Base-by-base conservation (phyloP, 139 green algal genomes). In the Penium margaritaceum region DNA sequence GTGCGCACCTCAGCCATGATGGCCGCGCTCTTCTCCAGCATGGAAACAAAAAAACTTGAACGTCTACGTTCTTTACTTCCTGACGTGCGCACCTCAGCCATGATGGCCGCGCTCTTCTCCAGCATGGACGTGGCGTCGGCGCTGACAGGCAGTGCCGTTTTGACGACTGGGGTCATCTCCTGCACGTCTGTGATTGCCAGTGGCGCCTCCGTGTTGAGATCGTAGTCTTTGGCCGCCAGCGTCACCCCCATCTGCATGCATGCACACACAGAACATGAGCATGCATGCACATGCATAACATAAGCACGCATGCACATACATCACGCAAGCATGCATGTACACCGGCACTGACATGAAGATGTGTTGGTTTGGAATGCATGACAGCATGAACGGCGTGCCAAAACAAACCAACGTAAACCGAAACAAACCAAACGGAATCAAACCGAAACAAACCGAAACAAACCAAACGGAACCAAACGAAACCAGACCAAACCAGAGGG, bases 241-340 rank as follows among this genome's bases (percentile, higher is more conserved):
- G 62, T 46, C 1, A 85, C 34, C n/a, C 80, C 80, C 73, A 85
- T 70, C 80, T 84, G 80, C 32, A n/a, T n/a, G n/a, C n/a, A n/a
- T n/a, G n/a, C n/a, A n/a, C n/a, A n/a, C n/a, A n/a, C n/a, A n/a
- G n/a, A n/a, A n/a, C n/a, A n/a, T n/a, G n/a, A n/a, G n/a, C n/a
- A n/a, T n/a, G n/a, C n/a, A n/a, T n/a, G n/a, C n/a, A n/a, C n/a
- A n/a, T n/a, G n/a, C n/a, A n/a, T n/a, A n/a, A n/a, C n/a, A n/a
- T n/a, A 21, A 21, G 3, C 3, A 55, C 5, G 24, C 4, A 27
- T 19, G 44, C 19, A 55, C 1, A 55, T 19, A 55, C 19, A 55
- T 55, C 3, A 2, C 3, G 44, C 19, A 19, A 55, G 44, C 44
- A n/a, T n/a, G 44, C 44, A 21, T 5, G 24, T 21, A 55, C 3